Conservation (phyloP, 495 filamentous ascomycete genomes). For the Lepidopterella palustris region DNA sequence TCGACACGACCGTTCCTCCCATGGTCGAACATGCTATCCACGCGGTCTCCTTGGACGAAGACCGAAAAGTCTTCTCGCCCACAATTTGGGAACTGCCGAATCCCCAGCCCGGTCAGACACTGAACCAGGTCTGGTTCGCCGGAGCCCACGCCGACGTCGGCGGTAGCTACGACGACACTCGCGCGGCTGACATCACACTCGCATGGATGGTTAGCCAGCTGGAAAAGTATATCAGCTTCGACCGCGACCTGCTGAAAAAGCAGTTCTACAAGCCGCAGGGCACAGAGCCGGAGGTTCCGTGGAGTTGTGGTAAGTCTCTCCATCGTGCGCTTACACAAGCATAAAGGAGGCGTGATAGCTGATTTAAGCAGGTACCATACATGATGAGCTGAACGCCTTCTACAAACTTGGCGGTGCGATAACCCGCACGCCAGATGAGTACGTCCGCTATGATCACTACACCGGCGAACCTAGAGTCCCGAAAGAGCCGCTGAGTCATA, state of each 20-base stretch:
- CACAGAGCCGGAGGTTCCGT: background rate
- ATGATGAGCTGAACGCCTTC: background rate
- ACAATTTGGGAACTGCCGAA: constrained; percentile 23
- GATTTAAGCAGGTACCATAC: background rate
- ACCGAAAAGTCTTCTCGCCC: constrained; percentile 13
- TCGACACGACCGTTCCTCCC: background rate
- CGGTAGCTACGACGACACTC: constrained; percentile 13
- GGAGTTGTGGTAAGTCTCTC: background rate
- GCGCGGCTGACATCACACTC: background rate
- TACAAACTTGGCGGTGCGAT: background rate
- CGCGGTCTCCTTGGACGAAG: constrained; percentile 9
- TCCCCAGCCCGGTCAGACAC: background rate
- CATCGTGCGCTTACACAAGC: background rate
- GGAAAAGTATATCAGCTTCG: background rate
- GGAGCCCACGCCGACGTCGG: constrained; percentile 2
- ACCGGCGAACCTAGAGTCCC: background rate
- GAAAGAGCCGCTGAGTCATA: background rate
- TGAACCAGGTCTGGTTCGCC: constrained; percentile 7
- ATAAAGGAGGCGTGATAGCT: background rate
- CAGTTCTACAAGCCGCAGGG: background rate
- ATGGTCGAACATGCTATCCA: constrained; percentile 17
- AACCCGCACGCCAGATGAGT: background rate
- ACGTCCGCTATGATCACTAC: background rate
- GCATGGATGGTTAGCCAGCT: background rate
- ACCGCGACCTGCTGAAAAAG: background rate